Evolutionary conservation across 495 filamentous ascomycete species (phyloP), one percentile per base, ranked within the genome.

Genomic region (Cercophora sp.): DNA sequence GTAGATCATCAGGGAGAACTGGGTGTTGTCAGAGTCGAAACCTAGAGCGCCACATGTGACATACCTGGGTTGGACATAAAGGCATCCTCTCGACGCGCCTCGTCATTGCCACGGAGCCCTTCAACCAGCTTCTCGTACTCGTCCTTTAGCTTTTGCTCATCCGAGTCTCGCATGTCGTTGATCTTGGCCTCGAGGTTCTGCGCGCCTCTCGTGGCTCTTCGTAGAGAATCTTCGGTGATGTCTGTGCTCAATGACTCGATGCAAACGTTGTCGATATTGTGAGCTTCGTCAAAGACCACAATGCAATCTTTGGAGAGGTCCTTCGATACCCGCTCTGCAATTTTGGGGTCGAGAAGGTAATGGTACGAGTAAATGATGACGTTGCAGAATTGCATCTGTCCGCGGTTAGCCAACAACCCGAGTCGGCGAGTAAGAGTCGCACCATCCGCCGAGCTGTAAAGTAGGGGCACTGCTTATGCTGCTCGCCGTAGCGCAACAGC

Each of bases 321-420:
- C 66, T 87, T 89, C 1, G 94, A 97, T 2, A 99, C 93, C 44
- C 93, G 79, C 65, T 99, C 93, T 19, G 93, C 91, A 59, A 99
- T 99, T 71, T 99, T 97, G 8, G 93, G 93, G 63, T 99, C 93
- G 1, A 99, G 78, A 4, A 99, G 83, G 62, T 98, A 99, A 70
- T 99, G 93, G 63, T 97, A 99, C 8, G 93, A 97, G 67, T 97
- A 99, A 50, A 99, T 97, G 61, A 99, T 96, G 62, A 99, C 89
- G 70, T 99, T 96, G 77, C 92, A 97, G 65, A 87, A 96, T 45
- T 90, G 84, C 92, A 99, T 97, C 87, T 91, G 50, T 50, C n/a
- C n/a, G n/a, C n/a, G 27, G 49, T 44, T 55, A 55, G 39, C 42
- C 23, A 15, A 48, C 25, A 24, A 37, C 34, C 40, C 62, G 24